These are phyloP conservation scores for Clarireedia monteithiana DNA, from an alignment of 2,329 filamentous ascomycete species.

Conservation along the genomic window DNA sequence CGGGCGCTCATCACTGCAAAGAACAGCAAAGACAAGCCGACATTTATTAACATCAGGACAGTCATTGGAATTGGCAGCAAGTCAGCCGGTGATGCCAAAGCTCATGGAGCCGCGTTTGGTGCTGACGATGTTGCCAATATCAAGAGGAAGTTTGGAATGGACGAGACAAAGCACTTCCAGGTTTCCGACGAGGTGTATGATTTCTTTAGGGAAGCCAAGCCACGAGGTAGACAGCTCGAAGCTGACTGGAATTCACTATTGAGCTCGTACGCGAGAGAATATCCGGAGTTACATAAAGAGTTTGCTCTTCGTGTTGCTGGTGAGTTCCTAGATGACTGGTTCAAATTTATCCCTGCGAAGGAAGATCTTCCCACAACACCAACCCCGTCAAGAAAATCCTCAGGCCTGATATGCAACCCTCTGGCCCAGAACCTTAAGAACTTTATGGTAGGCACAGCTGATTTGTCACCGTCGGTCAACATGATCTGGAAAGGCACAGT, in stretches of 20 bases:
- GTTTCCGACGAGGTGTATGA: slow-evolving; percentile 39
- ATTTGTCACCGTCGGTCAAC: slow-evolving; percentile 44
- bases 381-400: slow-evolving; percentile 43
- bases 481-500: slow-evolving; percentile 48
- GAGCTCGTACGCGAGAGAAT: slow-evolving; percentile 34
- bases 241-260: slow-evolving; percentile 40
- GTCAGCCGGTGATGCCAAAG: slow-evolving; percentile 24
- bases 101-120: slow-evolving; percentile 20
- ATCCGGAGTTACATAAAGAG: slow-evolving; percentile 43
- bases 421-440: slow-evolving; percentile 39
- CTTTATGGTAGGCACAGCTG: slow-evolving; percentile 47
- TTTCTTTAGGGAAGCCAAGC: slow-evolving; percentile 41
- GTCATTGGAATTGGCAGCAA: slow-evolving; percentile 38
- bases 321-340: slow-evolving; percentile 41
- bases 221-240: slow-evolving; percentile 36
- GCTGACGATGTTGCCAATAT: slow-evolving; percentile 10
- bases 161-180: slow-evolving; percentile 31
- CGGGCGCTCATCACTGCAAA: slow-evolving; percentile 35
- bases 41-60: slow-evolving; percentile 43
- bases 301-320: slow-evolving; percentile 41
- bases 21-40: slow-evolving; percentile 36
- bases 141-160: slow-evolving; percentile 35
- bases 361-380: slow-evolving; percentile 37
- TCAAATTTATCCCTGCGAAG: slow-evolving; percentile 36
- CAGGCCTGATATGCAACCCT: slow-evolving; percentile 42